Base-by-base conservation (phyloP, 345 rosid genomes). In the Eucalyptus marginata region DNA sequence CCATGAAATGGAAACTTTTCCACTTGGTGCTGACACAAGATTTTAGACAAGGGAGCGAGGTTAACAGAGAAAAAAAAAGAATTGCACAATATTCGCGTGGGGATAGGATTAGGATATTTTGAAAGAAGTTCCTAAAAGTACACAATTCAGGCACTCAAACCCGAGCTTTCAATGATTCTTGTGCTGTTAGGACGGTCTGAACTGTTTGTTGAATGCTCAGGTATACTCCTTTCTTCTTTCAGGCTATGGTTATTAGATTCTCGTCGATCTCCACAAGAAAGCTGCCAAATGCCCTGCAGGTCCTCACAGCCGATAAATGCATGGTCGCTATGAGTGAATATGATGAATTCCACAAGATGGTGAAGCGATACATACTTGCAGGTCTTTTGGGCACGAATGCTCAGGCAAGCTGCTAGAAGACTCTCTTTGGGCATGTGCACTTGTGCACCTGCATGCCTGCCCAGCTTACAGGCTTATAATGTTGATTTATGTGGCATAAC, bases 281-380 rank as follows among this genome's bases (percentile, higher is more conserved):
- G 91, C 90, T 95, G 86, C 93, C 99, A 27, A 94, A 93, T 43
- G 98, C 98, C 43, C 91, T 96, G 86, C 89, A 90, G 84, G 91
- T 96, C 49, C 99, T 97, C 59, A 95, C 40, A 54, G 88, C 91
- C 58, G 89, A 96, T 90, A 96, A 95, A 90, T 87, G 92, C 87
- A 95, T 96, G 98, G 99, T 96, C 87, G 98, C 99, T 36, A 95
- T 91, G 12, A 97, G 99, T 89, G 99, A 96, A 90, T 96, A 96
- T 85, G 90, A 89, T 88, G 97, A 96, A 86, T 97, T 96, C 80
- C 99, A 96, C 91, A 96, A 94, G 90, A 56, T 88, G 86, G 93
- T 88, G 12, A 96, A 97, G 92, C 93, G 96, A 10, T 91, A 89
- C 80, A 52, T 97, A 68, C 90, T 95, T 81, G 86, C 95, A 76